A percentile compares a stretch with the other conserved stretches of the same genome.
phyloP scores from a whole-genome alignment of 2,329 filamentous ascomycete genomes.

The Coniochaeta sp. region DNA sequence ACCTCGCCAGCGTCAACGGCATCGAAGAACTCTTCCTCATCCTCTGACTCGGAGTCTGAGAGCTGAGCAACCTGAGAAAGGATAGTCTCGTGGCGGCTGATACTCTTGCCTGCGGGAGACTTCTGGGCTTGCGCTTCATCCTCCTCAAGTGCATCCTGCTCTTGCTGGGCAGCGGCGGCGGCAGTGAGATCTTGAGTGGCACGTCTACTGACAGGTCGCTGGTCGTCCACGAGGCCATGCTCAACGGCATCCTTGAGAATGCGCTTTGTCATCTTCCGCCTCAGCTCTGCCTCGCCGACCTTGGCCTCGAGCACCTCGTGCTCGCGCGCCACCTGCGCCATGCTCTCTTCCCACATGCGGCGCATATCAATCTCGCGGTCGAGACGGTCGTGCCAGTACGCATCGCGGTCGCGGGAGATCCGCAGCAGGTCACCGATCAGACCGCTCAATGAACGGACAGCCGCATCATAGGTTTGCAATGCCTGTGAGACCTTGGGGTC shows the following conservation, averaged over 20 bases:
- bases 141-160: conserved; percentile 27
- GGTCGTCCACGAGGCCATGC: conserved; percentile 29
- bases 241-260: conserved; percentile 82
- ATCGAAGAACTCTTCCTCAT: conserved; percentile 94
- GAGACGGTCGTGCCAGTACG: conserved; percentile 93
- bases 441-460: conserved; percentile 78
- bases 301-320: conserved; percentile 86
- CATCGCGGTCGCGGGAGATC: conserved; percentile 88
- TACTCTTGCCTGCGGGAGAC: conserved; percentile 32
- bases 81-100: conserved; percentile 53
- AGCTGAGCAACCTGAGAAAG: conserved; percentile 66
- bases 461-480: conserved; percentile 77
- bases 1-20: conserved; percentile 91
- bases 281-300: conserved; percentile 84
- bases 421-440: conserved; percentile 81
- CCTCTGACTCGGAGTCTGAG: conserved; percentile 74
- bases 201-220: conserved; percentile 26
- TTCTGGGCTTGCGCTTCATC: conserved; percentile 25
- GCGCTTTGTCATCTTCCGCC: conserved; percentile 81
- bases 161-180: conserved; percentile 17
- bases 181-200: conserved; percentile 13
- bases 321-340: conserved; percentile 92
- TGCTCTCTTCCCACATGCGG: conserved; percentile 97
- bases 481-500: conserved; percentile 73
- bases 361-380: conserved; percentile 88